Base-by-base conservation (phyloP, 2,329 filamentous ascomycete species). In the Apiospora hydei region DNA sequence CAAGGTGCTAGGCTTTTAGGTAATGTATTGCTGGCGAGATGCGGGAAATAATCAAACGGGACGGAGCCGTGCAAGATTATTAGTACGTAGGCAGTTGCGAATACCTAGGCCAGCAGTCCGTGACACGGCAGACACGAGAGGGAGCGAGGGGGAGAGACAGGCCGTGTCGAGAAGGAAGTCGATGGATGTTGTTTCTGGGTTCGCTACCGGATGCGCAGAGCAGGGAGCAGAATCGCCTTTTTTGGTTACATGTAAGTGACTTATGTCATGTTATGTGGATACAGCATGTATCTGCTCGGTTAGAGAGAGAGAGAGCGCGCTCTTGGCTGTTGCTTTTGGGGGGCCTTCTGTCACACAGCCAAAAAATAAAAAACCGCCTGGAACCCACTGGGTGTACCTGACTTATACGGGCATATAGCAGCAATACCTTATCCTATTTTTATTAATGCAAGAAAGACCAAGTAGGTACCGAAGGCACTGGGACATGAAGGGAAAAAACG, bases 1-100 rank as follows among this genome's bases (percentile, higher is more conserved):
- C 84, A 86, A 83, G 76, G 73, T 73, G 76, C 73, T 77, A 76
- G 75, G 73, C 74, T 83, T 79, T 86, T 86, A 86, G 83, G 84
- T 86, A 86, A 86, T 78, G 82, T 76, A 57, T 77, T 78, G 77
- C 73, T 80, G 79, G 80, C 76, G 80, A 75, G 79, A 82, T 83
- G 83, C 82, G 83, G 83, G 83, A 83, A 84, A 76, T 69, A 74
- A 70, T 77, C 57, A 64, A 64, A 64, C 34, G 57, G 34, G 57
- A 64, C 57, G 57, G 76, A 75, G 77, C 74, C 69, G 75, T 76
- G 71, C 72, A 72, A 38, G 53, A 21, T 34, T 61, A 38, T 64
- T 69, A 51, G 49, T 21, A n/a, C 7, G n/a, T 26, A 53, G 26
- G 14, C 14, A 30, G 51, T 13, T 53, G 8, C n/a, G 10, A 26